Percentiles rank a stretch among this genome's conserved stretches.
phyloP scores from a whole-genome alignment of 164 flowering plant genomes.

The Macadamia integrifolia region DNA sequence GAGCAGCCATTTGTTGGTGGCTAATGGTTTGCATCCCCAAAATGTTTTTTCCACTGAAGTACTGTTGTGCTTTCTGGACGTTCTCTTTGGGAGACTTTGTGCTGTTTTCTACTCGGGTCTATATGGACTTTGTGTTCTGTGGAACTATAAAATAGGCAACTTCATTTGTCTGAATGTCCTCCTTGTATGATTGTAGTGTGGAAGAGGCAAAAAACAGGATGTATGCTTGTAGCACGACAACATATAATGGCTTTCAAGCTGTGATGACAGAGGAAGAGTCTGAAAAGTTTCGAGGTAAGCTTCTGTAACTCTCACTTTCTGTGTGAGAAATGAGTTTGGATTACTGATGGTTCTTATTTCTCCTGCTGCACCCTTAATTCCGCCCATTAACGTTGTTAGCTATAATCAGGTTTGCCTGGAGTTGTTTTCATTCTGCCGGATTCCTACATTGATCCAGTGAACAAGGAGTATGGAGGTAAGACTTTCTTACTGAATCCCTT shows the following conservation, averaged over 20 bases:
- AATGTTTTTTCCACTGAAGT: background rate
- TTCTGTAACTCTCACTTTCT: background rate
- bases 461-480: constrained; percentile 94
- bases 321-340: background rate
- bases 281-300: constrained; percentile 62
- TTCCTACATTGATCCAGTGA: constrained; percentile 85
- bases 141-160: background rate
- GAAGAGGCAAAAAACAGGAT: constrained; percentile 89
- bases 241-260: constrained; percentile 87
- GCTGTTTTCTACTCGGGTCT: background rate
- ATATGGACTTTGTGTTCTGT: background rate
- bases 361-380: background rate
- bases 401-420: constrained; percentile 68
- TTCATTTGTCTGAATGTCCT: background rate
- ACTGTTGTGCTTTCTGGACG: background rate
- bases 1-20: background rate
- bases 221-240: constrained; percentile 95
- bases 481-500: background rate
- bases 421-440: constrained; percentile 89
- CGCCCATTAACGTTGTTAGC: background rate
- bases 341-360: constrained; percentile 7
- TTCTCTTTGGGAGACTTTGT: background rate
- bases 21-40: background rate
- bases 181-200: constrained; percentile 33
- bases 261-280: constrained; percentile 76